phyloP scores from a whole-genome alignment of 2,329 filamentous ascomycete genomes.

The Geoglossum cookeanum region DNA sequence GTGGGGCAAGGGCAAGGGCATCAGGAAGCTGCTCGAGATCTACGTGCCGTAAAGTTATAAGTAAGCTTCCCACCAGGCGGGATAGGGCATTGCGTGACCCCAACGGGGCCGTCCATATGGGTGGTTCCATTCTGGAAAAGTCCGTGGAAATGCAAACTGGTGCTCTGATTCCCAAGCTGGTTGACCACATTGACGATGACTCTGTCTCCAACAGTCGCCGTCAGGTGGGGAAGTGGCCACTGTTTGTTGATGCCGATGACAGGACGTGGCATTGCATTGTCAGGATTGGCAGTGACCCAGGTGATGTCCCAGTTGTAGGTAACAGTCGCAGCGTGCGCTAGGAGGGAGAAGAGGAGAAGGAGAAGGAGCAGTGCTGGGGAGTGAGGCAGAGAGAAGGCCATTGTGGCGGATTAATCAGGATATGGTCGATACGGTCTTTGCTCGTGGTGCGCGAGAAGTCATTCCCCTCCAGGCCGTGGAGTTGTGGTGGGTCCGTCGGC shows the following conservation, averaged over 20 bases:
- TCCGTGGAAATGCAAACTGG: slow-evolving; percentile 52
- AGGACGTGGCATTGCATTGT: slow-evolving; percentile 43
- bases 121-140: slow-evolving; percentile 47
- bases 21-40: not conserved
- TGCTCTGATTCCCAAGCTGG: slow-evolving; percentile 40
- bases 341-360: slow-evolving; percentile 12
- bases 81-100: slow-evolving; percentile 49
- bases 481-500: not conserved
- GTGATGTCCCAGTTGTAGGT: slow-evolving; percentile 48
- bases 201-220: slow-evolving; percentile 41
- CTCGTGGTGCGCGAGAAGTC: not conserved
- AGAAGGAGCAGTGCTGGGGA: slow-evolving; percentile 20
- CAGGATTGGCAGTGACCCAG: slow-evolving; percentile 55
- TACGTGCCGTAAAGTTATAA: slow-evolving; percentile 46
- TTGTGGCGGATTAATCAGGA: slow-evolving; percentile 9
- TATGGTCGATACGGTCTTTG: not conserved
- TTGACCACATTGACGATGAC: slow-evolving; percentile 41
- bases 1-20: too few relatives aligned
- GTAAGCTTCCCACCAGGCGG: slow-evolving; percentile 43
- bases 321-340: slow-evolving; percentile 27
- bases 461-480: not conserved
- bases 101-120: slow-evolving; percentile 51
- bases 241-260: slow-evolving; percentile 58
- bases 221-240: slow-evolving; percentile 53
- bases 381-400: slow-evolving; percentile 26